Percentiles rank a stretch among this genome's conserved stretches.
phyloP scores from a whole-genome alignment of 139 green algal species.

The Chlamydomonas incerta region DNA sequence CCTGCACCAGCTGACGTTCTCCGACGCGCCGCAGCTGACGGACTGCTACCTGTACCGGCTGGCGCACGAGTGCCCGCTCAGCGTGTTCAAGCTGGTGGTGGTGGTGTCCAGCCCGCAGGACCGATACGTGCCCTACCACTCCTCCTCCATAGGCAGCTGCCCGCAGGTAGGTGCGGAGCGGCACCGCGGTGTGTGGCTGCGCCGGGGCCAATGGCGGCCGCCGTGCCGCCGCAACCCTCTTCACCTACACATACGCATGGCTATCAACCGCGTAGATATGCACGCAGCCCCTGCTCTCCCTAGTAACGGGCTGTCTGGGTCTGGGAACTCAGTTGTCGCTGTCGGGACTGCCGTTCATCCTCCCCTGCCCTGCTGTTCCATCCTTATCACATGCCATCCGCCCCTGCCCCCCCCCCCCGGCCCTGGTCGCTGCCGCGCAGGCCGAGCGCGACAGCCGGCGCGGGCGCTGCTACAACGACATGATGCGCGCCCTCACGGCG shows the following conservation, averaged over 20 bases:
- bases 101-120: constrained; percentile 72
- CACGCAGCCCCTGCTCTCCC: no score
- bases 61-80: constrained; percentile 35
- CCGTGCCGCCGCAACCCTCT: no score
- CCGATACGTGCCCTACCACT: constrained; percentile 76
- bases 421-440: neutral
- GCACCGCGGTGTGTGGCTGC: no score
- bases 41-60: constrained; percentile 80
- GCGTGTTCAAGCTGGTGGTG: constrained; percentile 63
- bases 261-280: no score
- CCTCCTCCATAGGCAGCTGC: constrained; percentile 52
- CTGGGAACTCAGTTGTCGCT: no score
- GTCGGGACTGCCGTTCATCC: no score
- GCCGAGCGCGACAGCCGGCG: constrained; percentile 26
- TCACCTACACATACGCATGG: no score
- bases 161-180: neutral
- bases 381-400: no score
- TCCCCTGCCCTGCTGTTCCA: no score
- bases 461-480: constrained; percentile 9
- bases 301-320: no score
- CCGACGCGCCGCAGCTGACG: constrained; percentile 53
- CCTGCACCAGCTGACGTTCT: constrained; percentile 77
- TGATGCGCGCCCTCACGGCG: constrained; percentile 32
- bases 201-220: no score
- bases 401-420: no score